Percentiles rank a stretch among this genome's conserved stretches.
Conservation (phyloP, 129 eudicot species). For the Pulicaria dysenterica region DNA sequence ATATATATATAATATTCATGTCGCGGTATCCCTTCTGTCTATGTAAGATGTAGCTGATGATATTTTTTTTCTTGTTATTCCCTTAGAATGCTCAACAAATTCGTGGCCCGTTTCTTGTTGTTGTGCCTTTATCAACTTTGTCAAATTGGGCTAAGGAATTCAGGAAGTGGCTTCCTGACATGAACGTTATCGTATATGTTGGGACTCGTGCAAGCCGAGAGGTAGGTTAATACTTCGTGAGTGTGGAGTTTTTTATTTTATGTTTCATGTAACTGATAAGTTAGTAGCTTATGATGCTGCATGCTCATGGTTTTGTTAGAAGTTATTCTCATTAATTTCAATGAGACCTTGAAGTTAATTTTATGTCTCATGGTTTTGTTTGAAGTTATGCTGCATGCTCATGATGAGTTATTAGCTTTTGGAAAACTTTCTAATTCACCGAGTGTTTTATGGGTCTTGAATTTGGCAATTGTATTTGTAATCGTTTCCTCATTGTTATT, state of each 20-base stretch:
- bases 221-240: slow-evolving; percentile 43
- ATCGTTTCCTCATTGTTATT: background rate
- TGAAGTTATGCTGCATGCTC: too few species aligned
- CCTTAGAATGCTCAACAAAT: slow-evolving; percentile 92
- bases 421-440: too few species aligned
- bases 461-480: too few species aligned
- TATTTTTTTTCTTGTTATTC: slow-evolving; percentile 3
- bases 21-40: background rate
- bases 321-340: background rate
- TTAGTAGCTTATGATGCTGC: background rate
- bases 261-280: background rate
- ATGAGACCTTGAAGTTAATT: background rate
- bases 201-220: slow-evolving; percentile 99
- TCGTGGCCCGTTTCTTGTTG: slow-evolving; percentile 98
- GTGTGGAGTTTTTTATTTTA: background rate
- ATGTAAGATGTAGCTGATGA: background rate
- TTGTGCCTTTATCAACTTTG: slow-evolving; percentile 93
- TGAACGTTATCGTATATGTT: slow-evolving; percentile 94
- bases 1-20: too few species aligned
- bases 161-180: slow-evolving; percentile 90
- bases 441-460: too few species aligned
- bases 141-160: slow-evolving; percentile 99
- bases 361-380: background rate
- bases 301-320: background rate
- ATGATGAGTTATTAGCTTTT: too few species aligned